Evolutionary conservation across 352 stramenopile species (phyloP), one percentile per base, ranked within the genome.

Genomic region (Phytophthora pinifolia): DNA sequence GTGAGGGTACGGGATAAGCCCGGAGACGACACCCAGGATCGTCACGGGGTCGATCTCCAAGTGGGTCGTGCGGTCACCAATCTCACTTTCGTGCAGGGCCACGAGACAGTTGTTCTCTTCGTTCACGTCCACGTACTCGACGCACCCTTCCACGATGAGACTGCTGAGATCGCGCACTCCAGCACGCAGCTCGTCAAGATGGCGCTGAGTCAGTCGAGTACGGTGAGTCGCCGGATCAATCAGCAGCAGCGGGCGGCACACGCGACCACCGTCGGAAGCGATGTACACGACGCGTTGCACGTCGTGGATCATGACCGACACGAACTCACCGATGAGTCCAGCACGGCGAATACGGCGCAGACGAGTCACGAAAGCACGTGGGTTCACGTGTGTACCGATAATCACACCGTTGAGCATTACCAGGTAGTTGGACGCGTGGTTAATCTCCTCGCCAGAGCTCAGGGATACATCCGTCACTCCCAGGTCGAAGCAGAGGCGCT

Each of bases 81-180:
- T 96, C 35, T 97, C 85, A 54, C 79, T 83, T 69, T 98, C 93
- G 43, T 96, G 92, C 13, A 99, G 79, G 7, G 96, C 96, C 41
- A 99, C 97, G 35, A 99, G 77, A 68, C 97, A 99, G 56, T 99
- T 99, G 76, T 99, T 99, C 69, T 99, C 97, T 80, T 99, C 98
- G 67, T 99, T 99, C 56, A 99, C 98, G 72, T 99, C 98, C 22
- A 99, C 93, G 76, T 99, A 99, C 68, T 99, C 98, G 30, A 99
- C 96, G 33, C 98, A 92, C 15, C 97, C 97, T 63, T 98, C 80
- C 29, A 93, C 76, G 54, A 97, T 92, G n/a, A 97, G 60, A 50
- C 76, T 85, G 60, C 83, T 72, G 46, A 97, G 80, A 38, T 89
- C 71, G 14, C 86, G 82, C 20, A 88, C 76, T 22, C 83, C 81